Conservation (phyloP, 78 protist species). For the Guillardia theta region DNA sequence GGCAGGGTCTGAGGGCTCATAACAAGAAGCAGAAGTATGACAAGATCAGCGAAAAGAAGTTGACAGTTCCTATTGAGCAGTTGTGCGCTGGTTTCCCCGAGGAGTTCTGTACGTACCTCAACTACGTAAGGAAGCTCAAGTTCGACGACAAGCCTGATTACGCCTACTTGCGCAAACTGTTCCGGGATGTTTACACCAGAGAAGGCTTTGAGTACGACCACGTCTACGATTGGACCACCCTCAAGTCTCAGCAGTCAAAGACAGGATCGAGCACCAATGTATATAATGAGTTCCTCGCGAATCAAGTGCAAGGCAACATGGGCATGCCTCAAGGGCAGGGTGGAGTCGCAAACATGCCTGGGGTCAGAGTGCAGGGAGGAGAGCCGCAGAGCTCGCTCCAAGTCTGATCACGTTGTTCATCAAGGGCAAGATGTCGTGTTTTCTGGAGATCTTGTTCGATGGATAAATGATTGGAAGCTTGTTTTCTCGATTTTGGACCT, state of each 20-base stretch:
- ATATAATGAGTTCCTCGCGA: too few relatives aligned
- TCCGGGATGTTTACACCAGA: slow-evolving; percentile 63
- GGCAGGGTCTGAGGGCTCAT: slow-evolving; percentile 96
- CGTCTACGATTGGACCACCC: slow-evolving; percentile 78
- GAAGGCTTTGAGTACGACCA: slow-evolving; percentile 71
- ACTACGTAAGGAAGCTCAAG: slow-evolving; percentile 66
- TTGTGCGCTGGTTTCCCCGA: slow-evolving; percentile 65
- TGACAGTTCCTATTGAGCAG: slow-evolving; percentile 76
- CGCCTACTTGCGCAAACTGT: slow-evolving; percentile 84
- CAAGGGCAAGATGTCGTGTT: too few relatives aligned
- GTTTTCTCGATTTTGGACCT: too few relatives aligned
- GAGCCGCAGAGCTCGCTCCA: too few relatives aligned
- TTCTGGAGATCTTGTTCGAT: too few relatives aligned
- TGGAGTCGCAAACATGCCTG: too few relatives aligned
- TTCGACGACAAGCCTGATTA: slow-evolving; percentile 89
- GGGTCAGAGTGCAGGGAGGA: too few relatives aligned
- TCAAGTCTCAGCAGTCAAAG: slow-evolving; percentile 11
- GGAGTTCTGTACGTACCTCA: slow-evolving; percentile 67
- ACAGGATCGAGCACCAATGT: too few relatives aligned
- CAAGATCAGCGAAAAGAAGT: slow-evolving; percentile 87
- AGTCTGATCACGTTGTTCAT: too few relatives aligned
- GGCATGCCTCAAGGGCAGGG: too few relatives aligned
- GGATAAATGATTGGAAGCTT: too few relatives aligned
- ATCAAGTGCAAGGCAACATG: too few relatives aligned
- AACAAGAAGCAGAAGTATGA: slow-evolving; percentile 94